Percentiles rank a stretch among this genome's conserved stretches.
Evolutionary conservation across 192 early-diverging fungal species (phyloP).

Genomic region (Rhizophagus clarus): DNA sequence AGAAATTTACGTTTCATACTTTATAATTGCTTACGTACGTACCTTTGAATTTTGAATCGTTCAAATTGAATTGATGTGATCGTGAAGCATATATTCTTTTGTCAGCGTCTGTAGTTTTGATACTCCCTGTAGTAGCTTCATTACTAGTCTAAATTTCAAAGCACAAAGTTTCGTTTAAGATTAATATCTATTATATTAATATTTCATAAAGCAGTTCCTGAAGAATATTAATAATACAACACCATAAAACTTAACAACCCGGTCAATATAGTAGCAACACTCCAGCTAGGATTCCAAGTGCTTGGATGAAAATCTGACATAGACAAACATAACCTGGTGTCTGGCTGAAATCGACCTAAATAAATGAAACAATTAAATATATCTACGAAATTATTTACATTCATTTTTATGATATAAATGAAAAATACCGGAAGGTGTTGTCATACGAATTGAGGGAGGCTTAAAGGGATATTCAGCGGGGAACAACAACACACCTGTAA

Average conservation of each 20-base stretch:
- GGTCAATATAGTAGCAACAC: slow-evolving; percentile 93
- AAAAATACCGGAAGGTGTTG: slow-evolving; percentile 59
- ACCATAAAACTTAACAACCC: slow-evolving; percentile 98
- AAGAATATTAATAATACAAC: not conserved
- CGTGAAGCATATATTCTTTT: slow-evolving; percentile 76
- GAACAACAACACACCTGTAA: slow-evolving; percentile 74
- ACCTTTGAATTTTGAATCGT: slow-evolving; percentile 76
- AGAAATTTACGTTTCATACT: not conserved
- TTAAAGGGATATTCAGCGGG: slow-evolving; percentile 97
- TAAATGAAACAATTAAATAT: not conserved
- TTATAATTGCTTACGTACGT: not conserved
- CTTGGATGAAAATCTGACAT: slow-evolving; percentile 96
- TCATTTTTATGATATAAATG: not conserved
- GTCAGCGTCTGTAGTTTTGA: slow-evolving; percentile 77
- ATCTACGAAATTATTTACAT: not conserved
- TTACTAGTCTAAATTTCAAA: slow-evolving; percentile 62
- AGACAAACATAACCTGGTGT: slow-evolving; percentile 90
- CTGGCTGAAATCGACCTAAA: slow-evolving; percentile 88
- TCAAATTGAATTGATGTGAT: slow-evolving; percentile 80
- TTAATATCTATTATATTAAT: not conserved
- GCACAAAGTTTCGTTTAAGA: not conserved
- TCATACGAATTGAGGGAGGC: slow-evolving; percentile 83
- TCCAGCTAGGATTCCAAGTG: slow-evolving; percentile 98
- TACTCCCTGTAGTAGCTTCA: slow-evolving; percentile 92
- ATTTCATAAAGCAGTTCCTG: not conserved